Percentiles rank a stretch among this genome's conserved stretches.
These are phyloP conservation scores for Daucus carota DNA, from an alignment of 129 eudicot genomes.

Conservation along the genomic window DNA sequence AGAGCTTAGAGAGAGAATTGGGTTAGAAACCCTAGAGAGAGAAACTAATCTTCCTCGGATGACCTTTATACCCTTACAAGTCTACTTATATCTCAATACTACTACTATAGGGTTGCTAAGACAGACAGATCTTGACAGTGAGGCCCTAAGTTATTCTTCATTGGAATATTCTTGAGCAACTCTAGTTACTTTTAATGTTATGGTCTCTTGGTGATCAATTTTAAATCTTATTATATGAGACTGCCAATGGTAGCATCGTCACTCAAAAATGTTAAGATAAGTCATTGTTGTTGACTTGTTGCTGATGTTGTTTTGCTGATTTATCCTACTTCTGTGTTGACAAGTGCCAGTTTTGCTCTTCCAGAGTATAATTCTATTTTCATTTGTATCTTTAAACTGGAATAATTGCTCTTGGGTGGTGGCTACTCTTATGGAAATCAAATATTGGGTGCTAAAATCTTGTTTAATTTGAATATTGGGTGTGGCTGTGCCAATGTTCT, in stretches of 20 bases:
- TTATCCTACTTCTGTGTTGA: not conserved
- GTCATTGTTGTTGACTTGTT: not conserved
- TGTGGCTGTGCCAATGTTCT: too few species aligned
- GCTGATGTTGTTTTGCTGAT: not conserved
- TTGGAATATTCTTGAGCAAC: too few species aligned
- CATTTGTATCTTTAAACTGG: not conserved
- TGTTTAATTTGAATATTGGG: not conserved
- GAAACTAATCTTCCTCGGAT: too few species aligned
- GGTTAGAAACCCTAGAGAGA: too few species aligned
- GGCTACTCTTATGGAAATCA: not conserved
- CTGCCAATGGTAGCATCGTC: not conserved
- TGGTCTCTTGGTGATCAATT: too few species aligned
- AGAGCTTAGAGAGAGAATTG: too few species aligned
- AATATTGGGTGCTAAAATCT: not conserved
- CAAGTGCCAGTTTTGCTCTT: not conserved
- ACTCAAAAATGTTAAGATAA: not conserved
- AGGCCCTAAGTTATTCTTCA: too few species aligned
- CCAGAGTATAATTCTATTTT: not conserved
- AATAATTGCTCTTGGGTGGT: not conserved
- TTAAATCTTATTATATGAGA: not conserved
- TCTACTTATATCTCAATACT: too few species aligned
- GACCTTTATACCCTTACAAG: too few species aligned
- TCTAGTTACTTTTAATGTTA: too few species aligned
- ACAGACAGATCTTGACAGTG: too few species aligned
- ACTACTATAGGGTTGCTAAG: too few species aligned